Evolutionary conservation across 1,284 basidiomycete species (phyloP), one percentile per base, ranked within the genome.

Genomic region (Cryptococcus hybrid): DNA sequence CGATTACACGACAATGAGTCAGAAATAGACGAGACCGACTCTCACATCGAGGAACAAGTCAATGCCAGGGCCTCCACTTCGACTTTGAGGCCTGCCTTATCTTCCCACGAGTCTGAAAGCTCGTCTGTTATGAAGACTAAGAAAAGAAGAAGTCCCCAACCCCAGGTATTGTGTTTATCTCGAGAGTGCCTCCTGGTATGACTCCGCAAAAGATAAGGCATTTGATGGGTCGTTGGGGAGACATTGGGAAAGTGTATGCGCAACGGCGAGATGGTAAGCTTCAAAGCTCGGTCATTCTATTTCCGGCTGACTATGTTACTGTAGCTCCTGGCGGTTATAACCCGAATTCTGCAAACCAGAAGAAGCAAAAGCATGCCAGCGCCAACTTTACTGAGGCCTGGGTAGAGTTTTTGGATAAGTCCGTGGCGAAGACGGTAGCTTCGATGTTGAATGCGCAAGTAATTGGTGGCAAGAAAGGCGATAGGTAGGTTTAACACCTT

Each of bases 121-220:
- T 24, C 53, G 4, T 47, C 53, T 7, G 52, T 38, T 15, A 24
- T 54, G n/a, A 59, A 54, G 18, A n/a, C 13, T 44, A 55, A 54
- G 53, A 71, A 69, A 68, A 68, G 59, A 68, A 52, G 47, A 73
- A 62, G 55, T 55, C 51, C 11, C 47, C 65, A 7, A 68, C 68
- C 5, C 74, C 89, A 40, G 95, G 92, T 0, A 87, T 99, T 59
- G 80, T 99, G 49, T 99, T 98, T 78, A 92, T 99, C 55, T 96
- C 92, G 13, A 84, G 95, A 43, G 89, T 99, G 69, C 96, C 96
- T 1, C 95, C 94, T n/a, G 96, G 94, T 1, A 99, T 99, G 96
- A 91, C 89, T 30, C 94, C 95, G 30, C 84, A 90, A 35, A 99
- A 99, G 78, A 91, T 99, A 43, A 88, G 92, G 58, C 92, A 99